Base-by-base conservation (phyloP, 257 asterid species). In the Coffea eugenioides region DNA sequence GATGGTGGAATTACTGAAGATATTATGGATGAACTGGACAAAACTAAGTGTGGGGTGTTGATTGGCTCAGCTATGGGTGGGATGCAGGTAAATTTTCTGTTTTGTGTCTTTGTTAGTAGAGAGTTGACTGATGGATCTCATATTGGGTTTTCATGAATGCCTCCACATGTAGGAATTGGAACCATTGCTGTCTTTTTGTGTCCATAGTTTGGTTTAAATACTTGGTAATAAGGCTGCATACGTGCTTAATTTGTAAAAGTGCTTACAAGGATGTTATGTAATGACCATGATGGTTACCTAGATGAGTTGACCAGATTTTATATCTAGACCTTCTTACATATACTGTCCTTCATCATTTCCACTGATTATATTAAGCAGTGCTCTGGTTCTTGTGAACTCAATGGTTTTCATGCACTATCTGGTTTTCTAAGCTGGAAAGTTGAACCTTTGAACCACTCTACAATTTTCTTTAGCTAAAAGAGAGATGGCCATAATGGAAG, bases 11-110 rank as follows among this genome's bases (percentile, higher is more conserved):
- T 95, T 81, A 87, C 96, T 4, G 96, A 91, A 49, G 92, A 93
- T 82, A 75, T 89, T 78, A 88, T 91, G 97, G 80, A 88, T 79
- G 94, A 84, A 83, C 49, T 93, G 70, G 89, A 95, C 81, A 95
- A 95, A 88, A 82, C 93, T 67, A 90, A 80, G 82, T 95, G 98
- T 72, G 98, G 98, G 4, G 98, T 95, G 79, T 79, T 95, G 79
- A 95, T 95, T 72, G 98, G 98, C 82, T 94, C 98, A 20, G 98
- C 95, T 77, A 84, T 94, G 96, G 98, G 98, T 80, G 98, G 98
- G 62, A 94, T 94, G 98, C 88, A 95, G 97, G 98, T 95, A 84
- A 52, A 62, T 76, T 54, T 11, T 71, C 77, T 36, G 49, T 15
- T 64, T 81, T 34, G 6, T 41, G 3, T 31, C 16, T 11, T 73